Conservation (phyloP, 495 filamentous ascomycete species). For the Hyphodiscus hymeniophilus region DNA sequence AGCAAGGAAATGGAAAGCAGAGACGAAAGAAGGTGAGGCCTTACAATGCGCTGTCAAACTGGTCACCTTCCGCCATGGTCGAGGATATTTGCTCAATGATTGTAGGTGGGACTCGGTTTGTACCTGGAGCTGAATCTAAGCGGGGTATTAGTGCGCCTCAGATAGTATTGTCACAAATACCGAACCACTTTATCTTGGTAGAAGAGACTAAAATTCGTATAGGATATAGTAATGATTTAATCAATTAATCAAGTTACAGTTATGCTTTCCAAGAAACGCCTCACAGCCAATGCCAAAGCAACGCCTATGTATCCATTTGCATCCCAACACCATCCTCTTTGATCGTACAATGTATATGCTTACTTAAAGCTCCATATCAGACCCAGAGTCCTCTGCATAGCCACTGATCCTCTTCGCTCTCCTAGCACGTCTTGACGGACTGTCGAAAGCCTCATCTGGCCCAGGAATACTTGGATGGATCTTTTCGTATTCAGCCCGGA, state of each 20-base stretch:
- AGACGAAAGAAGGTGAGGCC: conserved; percentile 26
- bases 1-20: no score
- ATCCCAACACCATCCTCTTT: conserved; percentile 5
- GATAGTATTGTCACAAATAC: no score
- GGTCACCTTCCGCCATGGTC: conserved; percentile 33
- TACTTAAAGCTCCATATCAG: conserved; percentile 14
- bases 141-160: no score
- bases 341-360: not conserved
- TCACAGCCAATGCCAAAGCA: not conserved
- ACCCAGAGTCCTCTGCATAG: conserved; percentile 23
- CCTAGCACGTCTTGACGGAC: conserved; percentile 20
- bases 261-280: no score
- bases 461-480: conserved; percentile 42
- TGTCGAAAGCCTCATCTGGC: conserved; percentile 25
- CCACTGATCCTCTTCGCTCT: conserved; percentile 23
- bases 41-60: conserved; percentile 79
- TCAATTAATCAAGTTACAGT: no score
- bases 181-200: no score
- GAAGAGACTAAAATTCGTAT: no score
- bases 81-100: not conserved
- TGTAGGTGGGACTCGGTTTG: no score
- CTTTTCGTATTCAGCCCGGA: conserved; percentile 55
- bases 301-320: no score
- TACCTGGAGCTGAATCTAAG: no score
- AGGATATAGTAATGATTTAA: not conserved